These are phyloP conservation scores for Saksenaea vasiformis DNA, from an alignment of 371 early-diverging fungal species.

Conservation along the genomic window DNA sequence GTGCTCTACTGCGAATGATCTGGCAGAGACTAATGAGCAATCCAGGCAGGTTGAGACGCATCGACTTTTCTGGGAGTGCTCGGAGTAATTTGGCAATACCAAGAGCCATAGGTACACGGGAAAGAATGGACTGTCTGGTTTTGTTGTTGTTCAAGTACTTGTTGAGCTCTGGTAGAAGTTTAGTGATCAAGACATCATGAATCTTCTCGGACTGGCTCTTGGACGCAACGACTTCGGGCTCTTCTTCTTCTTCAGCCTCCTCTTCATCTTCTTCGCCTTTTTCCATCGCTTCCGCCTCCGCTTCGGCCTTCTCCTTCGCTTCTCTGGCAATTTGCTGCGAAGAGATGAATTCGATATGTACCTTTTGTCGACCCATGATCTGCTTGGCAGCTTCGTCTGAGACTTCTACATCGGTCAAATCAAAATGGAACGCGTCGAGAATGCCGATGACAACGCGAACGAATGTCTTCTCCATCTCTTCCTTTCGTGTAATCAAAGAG, in stretches of 20 bases:
- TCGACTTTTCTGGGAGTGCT: slow-evolving; percentile 73
- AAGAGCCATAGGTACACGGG: slow-evolving; percentile 88
- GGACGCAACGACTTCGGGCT: slow-evolving; percentile 21
- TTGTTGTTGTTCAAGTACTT: slow-evolving; percentile 64
- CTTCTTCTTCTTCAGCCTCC: slow-evolving; percentile 31
- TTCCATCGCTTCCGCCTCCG: slow-evolving; percentile 6
- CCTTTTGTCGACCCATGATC: slow-evolving; percentile 46
- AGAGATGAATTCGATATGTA: slow-evolving; percentile 47
- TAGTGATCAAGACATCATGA: slow-evolving; percentile 67
- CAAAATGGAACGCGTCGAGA: slow-evolving; percentile 91
- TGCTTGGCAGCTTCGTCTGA: slow-evolving; percentile 43
- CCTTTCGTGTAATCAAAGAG: slow-evolving; percentile 60
- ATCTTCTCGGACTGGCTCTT: slow-evolving; percentile 54
- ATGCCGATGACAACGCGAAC: slow-evolving; percentile 79
- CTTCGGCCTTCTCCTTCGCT: slow-evolving; percentile 22
- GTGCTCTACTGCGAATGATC: slow-evolving; percentile 79
- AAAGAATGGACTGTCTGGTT: slow-evolving; percentile 71
- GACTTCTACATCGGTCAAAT: slow-evolving; percentile 60
- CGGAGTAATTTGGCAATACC: slow-evolving; percentile 83
- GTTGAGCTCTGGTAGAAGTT: slow-evolving; percentile 82
- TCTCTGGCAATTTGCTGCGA: slow-evolving; percentile 38
- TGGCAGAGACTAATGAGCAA: slow-evolving; percentile 85
- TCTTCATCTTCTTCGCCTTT: slow-evolving; percentile 31
- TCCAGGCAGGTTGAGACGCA: slow-evolving; percentile 80
- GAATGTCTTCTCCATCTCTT: slow-evolving; percentile 74